phyloP scores from a whole-genome alignment of 2,329 filamentous ascomycete species.

The Sporothrix schenckii region DNA sequence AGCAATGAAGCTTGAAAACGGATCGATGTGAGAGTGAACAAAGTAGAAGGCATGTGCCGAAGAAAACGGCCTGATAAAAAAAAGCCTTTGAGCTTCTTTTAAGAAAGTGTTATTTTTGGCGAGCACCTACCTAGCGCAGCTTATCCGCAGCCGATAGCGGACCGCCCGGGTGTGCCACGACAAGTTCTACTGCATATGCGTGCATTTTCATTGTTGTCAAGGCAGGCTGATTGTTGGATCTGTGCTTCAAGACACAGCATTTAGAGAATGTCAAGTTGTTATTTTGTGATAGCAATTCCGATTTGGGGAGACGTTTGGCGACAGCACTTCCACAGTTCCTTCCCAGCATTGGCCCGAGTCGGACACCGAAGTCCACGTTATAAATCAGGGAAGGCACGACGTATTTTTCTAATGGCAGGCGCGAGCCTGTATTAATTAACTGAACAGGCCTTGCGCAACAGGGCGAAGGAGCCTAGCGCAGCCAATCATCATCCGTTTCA shows the following conservation, averaged over 20 bases:
- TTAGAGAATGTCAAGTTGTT: background rate
- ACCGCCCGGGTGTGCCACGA: background rate
- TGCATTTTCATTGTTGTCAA: background rate
- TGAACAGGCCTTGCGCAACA: background rate
- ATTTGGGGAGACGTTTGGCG: background rate
- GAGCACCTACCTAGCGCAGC: background rate
- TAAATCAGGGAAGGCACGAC: slow-evolving; percentile 11
- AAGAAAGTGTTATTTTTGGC: background rate
- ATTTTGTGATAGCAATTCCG: background rate
- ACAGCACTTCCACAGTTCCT: background rate
- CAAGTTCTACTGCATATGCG: background rate
- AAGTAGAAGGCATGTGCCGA: background rate
- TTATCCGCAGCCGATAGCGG: slow-evolving; percentile 26
- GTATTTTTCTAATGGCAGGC: background rate
- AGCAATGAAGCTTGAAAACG: background rate
- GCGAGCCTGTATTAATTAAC: background rate
- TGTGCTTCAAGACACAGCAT: background rate
- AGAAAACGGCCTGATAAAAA: background rate
- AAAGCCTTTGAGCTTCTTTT: background rate
- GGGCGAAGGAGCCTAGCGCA: background rate
- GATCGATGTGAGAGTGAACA: background rate
- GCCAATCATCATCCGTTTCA: slow-evolving; percentile 23
- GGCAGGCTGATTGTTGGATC: background rate
- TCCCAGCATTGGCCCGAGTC: background rate
- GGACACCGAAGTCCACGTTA: slow-evolving; percentile 20